Evolutionary conservation across 345 rosid genomes (phyloP), one percentile per base, ranked within the genome.

Genomic region (Eucalyptus pauciflora): DNA sequence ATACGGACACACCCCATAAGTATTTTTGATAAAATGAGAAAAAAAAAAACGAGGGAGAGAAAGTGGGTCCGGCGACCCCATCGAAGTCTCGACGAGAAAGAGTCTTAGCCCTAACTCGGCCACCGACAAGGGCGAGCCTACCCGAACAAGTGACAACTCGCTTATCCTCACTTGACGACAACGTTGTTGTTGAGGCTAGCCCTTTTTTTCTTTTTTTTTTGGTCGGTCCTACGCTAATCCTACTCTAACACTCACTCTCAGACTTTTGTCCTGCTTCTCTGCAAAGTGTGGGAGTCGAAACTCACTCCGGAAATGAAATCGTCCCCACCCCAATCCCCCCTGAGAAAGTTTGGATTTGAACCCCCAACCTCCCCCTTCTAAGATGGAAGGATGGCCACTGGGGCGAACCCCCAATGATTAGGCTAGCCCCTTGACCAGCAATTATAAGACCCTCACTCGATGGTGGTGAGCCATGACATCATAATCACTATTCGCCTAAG

Each of bases 401-500:
- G n/a, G n/a, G n/a, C n/a, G n/a, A n/a, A n/a, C n/a, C n/a, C n/a
- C n/a, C n/a, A n/a, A n/a, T n/a, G n/a, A n/a, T n/a, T n/a, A n/a
- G n/a, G n/a, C n/a, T n/a, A n/a, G n/a, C n/a, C n/a, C n/a, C 83
- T 22, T 10, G 5, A 22, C 48, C 2, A 0, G 4, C 29, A 12
- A 24, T 22, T 3, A 76, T 13, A 37, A 76, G 48, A 76, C 29
- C 48, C 13, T 20, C 2, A 0, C 27, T 17, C 25, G 7, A 33
- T 8, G 24, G 80, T 10, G 12, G 45, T 0, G 0, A 33, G 45
- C 45, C 4, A 10, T 3, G 80, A 0, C 4, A 1, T 0, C 80
- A 3, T 33, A 11, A 33, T 37, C 0, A 2, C 0, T 5, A 10
- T 8, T 18, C 2, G 24, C 2, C 41, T 4, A 0, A 0, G 11